Base-by-base conservation (phyloP, 176 grass and related monocot genomes). In the Chloris gayana region DNA sequence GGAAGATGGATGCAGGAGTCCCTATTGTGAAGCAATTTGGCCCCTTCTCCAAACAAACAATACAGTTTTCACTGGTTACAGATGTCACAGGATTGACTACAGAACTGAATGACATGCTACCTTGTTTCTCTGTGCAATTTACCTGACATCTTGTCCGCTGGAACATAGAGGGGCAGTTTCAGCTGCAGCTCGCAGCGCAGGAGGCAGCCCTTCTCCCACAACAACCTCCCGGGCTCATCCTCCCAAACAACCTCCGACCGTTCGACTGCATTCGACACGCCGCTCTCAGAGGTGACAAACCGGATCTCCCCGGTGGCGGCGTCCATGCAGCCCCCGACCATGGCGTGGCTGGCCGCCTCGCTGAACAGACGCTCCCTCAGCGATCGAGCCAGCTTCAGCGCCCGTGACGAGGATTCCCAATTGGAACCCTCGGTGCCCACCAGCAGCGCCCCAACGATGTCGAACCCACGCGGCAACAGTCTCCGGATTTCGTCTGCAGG, bases 151-250 rank as follows among this genome's bases (percentile, higher is more conserved):
- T 92, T 75, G 84, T 93, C 63, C 19, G 42, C 32, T 19, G 88
- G 67, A 83, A 87, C 12, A 84, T 93, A 93, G 76, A 94, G 42
- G 38, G 95, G 92, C 64, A 98, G 77, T 84, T 95, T 92, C 50
- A 98, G 68, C 4, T 25, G 77, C 72, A 95, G 74, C 56, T 91
- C 67, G 30, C 88, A 98, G 69, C 78, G 91, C 15, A 98, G 53
- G 56, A 98, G 82, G 81, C 88, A 98, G 27, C 92, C 92, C 70
- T 94, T 95, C 77, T 98, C 88, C 88, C 90, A 94, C 32, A 98
- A 58, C 68, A 83, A 79, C 54, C 69, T 93, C 63, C 85, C 86
- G 2, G 88, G 88, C 35, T 93, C 81, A 71, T 93, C 90, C 64
- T 91, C 92, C 86, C 89, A 98, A 37, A 87, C 22, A 91, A 95